Evolutionary conservation across 75 land plant species (phyloP).

Genomic region (Cryptomeria japonica): DNA sequence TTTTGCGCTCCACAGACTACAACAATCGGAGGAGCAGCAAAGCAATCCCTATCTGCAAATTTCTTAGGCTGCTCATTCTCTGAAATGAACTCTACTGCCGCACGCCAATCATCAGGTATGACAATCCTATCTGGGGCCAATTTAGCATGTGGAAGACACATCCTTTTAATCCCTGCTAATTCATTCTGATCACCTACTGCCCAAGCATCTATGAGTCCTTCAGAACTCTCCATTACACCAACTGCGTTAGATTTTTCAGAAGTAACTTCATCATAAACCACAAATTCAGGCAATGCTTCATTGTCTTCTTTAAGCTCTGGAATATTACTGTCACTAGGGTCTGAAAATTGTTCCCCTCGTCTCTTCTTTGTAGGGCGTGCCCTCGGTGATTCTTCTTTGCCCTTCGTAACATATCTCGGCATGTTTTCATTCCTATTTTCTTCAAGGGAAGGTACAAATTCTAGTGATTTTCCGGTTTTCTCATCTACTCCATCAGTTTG

Average conservation of each 20-base stretch:
- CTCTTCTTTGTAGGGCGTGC: not conserved
- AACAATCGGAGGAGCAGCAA: constrained; percentile 41
- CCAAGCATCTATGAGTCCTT: not conserved
- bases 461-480: not conserved
- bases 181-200: not conserved
- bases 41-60: constrained; percentile 9
- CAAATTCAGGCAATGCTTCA: constrained; percentile 1
- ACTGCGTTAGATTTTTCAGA: not conserved
- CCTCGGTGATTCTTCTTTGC: not conserved
- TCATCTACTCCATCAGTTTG: not conserved
- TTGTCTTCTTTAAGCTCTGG: not conserved
- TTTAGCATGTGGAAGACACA: constrained; percentile 12
- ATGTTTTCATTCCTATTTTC: not conserved
- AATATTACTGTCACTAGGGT: not conserved
- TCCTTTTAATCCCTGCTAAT: constrained; percentile 15
- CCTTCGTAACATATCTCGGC: not conserved
- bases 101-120: constrained; percentile 59
- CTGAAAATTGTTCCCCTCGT: not conserved
- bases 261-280: not conserved
- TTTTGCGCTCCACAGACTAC: constrained; percentile 81
- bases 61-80: not conserved
- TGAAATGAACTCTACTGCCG: constrained; percentile 44
- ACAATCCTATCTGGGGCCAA: constrained; percentile 16
- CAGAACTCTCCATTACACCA: not conserved
- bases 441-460: not conserved